Percentiles rank a stretch among this genome's conserved stretches.
Conservation (phyloP, 2,329 filamentous ascomycete species). For the Fusarium buxicola region DNA sequence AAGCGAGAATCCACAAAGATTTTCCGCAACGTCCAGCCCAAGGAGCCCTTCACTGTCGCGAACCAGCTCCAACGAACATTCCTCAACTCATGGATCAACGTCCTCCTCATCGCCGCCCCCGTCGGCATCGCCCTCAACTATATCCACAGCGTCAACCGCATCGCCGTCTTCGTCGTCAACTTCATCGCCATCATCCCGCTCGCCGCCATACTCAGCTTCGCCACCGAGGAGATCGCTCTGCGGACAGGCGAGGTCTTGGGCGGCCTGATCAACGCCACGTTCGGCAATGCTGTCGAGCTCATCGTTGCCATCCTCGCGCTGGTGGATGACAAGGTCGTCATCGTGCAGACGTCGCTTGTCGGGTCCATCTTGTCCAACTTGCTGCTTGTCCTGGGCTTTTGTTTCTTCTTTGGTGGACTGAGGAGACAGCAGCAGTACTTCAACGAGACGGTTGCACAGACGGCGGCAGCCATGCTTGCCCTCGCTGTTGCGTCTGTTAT, state of each 20-base stretch:
- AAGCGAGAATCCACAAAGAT: slow-evolving; percentile 57
- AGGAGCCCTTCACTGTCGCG: slow-evolving; percentile 66
- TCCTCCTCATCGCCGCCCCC: slow-evolving; percentile 82
- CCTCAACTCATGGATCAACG: slow-evolving; percentile 87
- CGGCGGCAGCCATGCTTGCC: slow-evolving; percentile 82
- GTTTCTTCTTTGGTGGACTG: slow-evolving; percentile 88
- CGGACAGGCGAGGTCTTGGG: slow-evolving; percentile 87
- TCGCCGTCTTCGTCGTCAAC: slow-evolving; percentile 86
- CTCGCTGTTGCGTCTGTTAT: slow-evolving; percentile 85
- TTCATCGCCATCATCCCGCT: slow-evolving; percentile 94
- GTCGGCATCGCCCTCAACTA: slow-evolving; percentile 82
- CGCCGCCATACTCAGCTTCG: slow-evolving; percentile 86
- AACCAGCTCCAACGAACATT: slow-evolving; percentile 80
- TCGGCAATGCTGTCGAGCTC: slow-evolving; percentile 91
- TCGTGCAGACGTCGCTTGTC: slow-evolving; percentile 93
- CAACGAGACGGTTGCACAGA: slow-evolving; percentile 92
- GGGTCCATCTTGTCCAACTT: slow-evolving; percentile 93
- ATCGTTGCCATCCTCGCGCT: slow-evolving; percentile 91
- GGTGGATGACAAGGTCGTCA: slow-evolving; percentile 77
- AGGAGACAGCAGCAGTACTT: slow-evolving; percentile 86
- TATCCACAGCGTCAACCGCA: slow-evolving; percentile 62
- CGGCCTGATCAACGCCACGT: slow-evolving; percentile 89
- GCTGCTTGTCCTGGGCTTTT: slow-evolving; percentile 89
- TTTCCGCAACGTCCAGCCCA: slow-evolving; percentile 61
- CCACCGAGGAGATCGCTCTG: slow-evolving; percentile 89